Evolutionary conservation across 345 rosid genomes (phyloP).

Genomic region (Hypericum perforatum): DNA sequence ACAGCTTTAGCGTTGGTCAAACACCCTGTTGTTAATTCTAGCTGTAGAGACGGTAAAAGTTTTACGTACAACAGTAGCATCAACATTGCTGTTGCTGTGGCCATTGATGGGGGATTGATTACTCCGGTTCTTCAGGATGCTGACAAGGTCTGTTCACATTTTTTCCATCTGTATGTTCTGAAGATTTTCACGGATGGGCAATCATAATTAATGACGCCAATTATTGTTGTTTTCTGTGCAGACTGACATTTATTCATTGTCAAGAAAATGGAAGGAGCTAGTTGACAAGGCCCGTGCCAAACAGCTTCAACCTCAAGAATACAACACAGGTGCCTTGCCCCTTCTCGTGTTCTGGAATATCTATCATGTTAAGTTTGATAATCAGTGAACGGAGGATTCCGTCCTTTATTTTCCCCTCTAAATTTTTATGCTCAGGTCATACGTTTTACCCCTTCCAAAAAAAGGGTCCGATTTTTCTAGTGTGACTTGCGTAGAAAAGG

Average conservation of each 20-base stretch:
- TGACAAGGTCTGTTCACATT: constrained; percentile 53
- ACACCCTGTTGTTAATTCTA: constrained; percentile 77
- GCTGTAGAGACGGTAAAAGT: constrained; percentile 88
- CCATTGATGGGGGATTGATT: constrained; percentile 82
- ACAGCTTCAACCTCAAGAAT: constrained; percentile 92
- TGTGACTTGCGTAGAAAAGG: too few relatives aligned
- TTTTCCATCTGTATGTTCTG: neutral
- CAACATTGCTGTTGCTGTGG: constrained; percentile 95
- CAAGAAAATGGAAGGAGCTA: constrained; percentile 96
- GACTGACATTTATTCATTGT: constrained; percentile 87
- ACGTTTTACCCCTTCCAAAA: too few relatives aligned
- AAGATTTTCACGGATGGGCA: neutral
- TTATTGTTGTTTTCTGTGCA: constrained; percentile 11
- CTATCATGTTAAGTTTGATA: too few relatives aligned
- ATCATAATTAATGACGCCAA: neutral
- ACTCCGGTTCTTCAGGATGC: constrained; percentile 97
- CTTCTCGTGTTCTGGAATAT: too few relatives aligned
- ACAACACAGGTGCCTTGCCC: constrained; percentile 51
- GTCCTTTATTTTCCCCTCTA: too few relatives aligned
- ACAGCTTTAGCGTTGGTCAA: constrained; percentile 76
- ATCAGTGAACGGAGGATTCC: too few relatives aligned
- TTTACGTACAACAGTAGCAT: constrained; percentile 72
- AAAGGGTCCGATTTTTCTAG: too few relatives aligned
- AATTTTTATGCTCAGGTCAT: too few relatives aligned
- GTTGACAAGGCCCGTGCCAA: constrained; percentile 92